A percentile compares a stretch with the other conserved stretches of the same genome.
Evolutionary conservation across 1,284 basidiomycete genomes (phyloP).

Genomic region (Malassezia caprae): DNA sequence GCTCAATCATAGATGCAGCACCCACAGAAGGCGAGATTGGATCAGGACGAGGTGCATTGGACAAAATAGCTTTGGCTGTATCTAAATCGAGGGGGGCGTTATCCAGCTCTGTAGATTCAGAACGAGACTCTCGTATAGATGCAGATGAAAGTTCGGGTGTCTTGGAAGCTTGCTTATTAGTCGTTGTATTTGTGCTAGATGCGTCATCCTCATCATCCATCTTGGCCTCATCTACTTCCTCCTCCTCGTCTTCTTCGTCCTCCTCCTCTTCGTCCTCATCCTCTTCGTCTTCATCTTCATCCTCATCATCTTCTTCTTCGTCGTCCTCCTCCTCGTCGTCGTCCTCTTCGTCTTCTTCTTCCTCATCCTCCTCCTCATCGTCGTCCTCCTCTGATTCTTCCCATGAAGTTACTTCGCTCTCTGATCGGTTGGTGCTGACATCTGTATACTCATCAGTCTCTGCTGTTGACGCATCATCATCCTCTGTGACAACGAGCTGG

Average conservation of each 20-base stretch:
- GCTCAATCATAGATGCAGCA: slow-evolving; percentile 36
- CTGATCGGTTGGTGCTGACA: background rate
- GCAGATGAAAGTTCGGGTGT: background rate
- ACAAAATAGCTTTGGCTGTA: slow-evolving; percentile 1
- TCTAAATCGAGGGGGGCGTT: slow-evolving; percentile 12
- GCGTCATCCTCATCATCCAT: slow-evolving; percentile 52
- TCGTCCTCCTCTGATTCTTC: background rate
- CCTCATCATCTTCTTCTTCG: background rate
- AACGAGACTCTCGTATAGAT: slow-evolving; percentile 1
- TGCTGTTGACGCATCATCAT: slow-evolving; percentile 5
- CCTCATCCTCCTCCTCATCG: background rate
- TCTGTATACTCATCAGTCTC: slow-evolving; percentile 12
- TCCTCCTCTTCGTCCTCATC: background rate
- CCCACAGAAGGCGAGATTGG: slow-evolving; percentile 31
- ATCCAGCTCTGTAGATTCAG: background rate
- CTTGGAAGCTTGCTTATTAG: background rate
- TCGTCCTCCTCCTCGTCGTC: slow-evolving; percentile 3
- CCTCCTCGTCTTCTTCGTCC: slow-evolving; percentile 13
- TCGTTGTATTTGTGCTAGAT: slow-evolving; percentile 2
- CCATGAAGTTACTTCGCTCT: slow-evolving; percentile 4
- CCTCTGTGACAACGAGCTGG: slow-evolving; percentile 11
- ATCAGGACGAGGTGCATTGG: background rate
- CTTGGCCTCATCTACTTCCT: background rate
- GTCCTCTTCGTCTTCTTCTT: background rate
- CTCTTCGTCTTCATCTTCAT: slow-evolving; percentile 6